A percentile compares a stretch with the other conserved stretches of the same genome.
Conservation (phyloP, 2,329 filamentous ascomycete species). For the Cercospora sp. region DNA sequence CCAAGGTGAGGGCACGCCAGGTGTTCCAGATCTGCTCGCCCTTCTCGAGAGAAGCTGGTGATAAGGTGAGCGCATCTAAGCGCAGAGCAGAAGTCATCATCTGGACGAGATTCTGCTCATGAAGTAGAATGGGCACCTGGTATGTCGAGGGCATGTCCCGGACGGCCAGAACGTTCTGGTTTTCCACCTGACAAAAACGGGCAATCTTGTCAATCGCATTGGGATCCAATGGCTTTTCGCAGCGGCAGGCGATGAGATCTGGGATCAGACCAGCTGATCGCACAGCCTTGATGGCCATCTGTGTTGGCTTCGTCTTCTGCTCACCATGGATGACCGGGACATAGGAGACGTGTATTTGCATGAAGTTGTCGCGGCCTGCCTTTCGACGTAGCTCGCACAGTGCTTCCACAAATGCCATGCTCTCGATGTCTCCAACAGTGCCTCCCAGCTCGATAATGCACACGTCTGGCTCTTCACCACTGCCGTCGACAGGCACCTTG, state of each 20-base stretch:
- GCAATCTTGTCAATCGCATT: conserved; percentile 84
- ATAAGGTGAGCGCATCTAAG: conserved; percentile 56
- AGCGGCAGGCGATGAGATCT: conserved; percentile 84
- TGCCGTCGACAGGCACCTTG: conserved; percentile 81
- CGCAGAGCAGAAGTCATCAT: conserved; percentile 67
- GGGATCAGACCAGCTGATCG: conserved; percentile 71
- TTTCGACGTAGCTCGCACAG: conserved; percentile 74
- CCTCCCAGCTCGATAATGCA: conserved; percentile 79
- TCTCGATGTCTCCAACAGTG: conserved; percentile 80
- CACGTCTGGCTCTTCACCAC: conserved; percentile 79
- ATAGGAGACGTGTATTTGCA: conserved; percentile 86
- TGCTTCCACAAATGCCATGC: conserved; percentile 83
- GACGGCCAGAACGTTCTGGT: conserved; percentile 81
- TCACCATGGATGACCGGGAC: conserved; percentile 75
- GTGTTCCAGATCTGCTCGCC: conserved; percentile 72
- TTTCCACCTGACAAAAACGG: conserved; percentile 81
- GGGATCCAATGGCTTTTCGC: conserved; percentile 72
- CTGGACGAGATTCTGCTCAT: conserved; percentile 73
- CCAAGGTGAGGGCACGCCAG: conserved; percentile 72
- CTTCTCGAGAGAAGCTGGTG: conserved; percentile 58
- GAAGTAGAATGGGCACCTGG: conserved; percentile 88
- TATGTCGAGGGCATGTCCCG: conserved; percentile 88
- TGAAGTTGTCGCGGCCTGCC: conserved; percentile 75
- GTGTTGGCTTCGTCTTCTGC: conserved; percentile 97
- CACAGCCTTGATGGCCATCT: conserved; percentile 81